Base-by-base conservation (phyloP, 192 early-diverging fungal genomes). In the Rhizophagus sp. region DNA sequence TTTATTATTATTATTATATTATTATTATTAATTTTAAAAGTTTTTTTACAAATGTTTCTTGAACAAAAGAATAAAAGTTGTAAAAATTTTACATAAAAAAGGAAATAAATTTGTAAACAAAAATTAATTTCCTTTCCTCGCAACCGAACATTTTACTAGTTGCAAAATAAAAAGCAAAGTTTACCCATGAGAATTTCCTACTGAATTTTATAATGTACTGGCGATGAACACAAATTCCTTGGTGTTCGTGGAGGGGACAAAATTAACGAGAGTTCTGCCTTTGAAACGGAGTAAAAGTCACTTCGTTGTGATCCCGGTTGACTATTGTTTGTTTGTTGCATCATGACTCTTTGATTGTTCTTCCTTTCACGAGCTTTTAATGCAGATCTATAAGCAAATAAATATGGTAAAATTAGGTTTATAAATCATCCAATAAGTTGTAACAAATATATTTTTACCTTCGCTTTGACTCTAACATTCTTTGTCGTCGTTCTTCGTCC, bases 401-500 rank as follows among this genome's bases (percentile, higher is more conserved):
- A 22, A 6, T 19, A 57, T 6, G 6, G 22, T 7, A 57, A 30
- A 57, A 57, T 19, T 5, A 7, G 4, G 1, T 57, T 19, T 22
- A 57, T 5, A 19, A 5, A 57, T 57, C 19, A 57, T 8, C 39
- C 3, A 41, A 41, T 22, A 69, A 39, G 39, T 39, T 68, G 41
- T 39, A 57, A 15, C 10, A 24, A 27, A 15, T 15, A 74, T 74
- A 11, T n/a, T 24, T 64, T 22, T 76, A 64, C 75, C 61, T 76
- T 76, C 62, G 25, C 39, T 76, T 76, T 24, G 75, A 76, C n/a
- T 63, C 52, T 34, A 76, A 76, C 75, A 76, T 76, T 39, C 75
- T 76, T 24, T 76, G 61, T 36, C 75, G 75, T 44, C 75, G 36
- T 64, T 76, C 75, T 39, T 62, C 75, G 4, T 76, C 75, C 30